Conservation (phyloP, 208 protist genomes). For the Leishmania arabica region DNA sequence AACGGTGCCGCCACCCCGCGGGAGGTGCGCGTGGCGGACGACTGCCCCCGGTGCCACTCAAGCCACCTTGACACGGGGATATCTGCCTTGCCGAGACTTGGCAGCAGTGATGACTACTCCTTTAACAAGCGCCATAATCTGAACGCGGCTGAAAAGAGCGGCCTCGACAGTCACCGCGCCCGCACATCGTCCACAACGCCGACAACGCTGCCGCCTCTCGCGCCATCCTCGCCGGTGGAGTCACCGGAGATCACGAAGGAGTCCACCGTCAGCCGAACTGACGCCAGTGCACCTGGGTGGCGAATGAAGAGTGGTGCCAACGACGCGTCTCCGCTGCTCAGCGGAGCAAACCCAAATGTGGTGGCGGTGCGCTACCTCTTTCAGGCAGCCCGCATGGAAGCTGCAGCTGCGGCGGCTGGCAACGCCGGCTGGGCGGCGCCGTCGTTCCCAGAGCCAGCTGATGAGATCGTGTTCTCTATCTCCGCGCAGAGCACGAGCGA, state of each 20-base stretch:
- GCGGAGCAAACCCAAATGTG: slow-evolving; percentile 20
- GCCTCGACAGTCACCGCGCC: not conserved
- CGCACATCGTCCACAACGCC: not conserved
- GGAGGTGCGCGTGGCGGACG: not conserved
- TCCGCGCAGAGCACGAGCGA: not conserved
- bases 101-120: not conserved
- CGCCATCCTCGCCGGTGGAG: not conserved
- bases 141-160: no score
- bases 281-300: not conserved
- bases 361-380: slow-evolving; percentile 30
- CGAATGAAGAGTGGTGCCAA: not conserved
- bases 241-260: not conserved
- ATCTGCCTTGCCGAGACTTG: not conserved
- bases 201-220: not conserved
- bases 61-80: not conserved
- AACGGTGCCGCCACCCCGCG: slow-evolving; percentile 6
- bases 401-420: not conserved
- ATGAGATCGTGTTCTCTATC: not conserved
- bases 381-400: not conserved
- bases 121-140: not conserved
- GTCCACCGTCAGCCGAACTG: not conserved
- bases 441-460: not conserved
- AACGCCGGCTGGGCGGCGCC: not conserved
- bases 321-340: not conserved
- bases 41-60: not conserved